Evolutionary conservation across 176 grass and related monocot species (phyloP).

Genomic region (Guadua angustifolia): DNA sequence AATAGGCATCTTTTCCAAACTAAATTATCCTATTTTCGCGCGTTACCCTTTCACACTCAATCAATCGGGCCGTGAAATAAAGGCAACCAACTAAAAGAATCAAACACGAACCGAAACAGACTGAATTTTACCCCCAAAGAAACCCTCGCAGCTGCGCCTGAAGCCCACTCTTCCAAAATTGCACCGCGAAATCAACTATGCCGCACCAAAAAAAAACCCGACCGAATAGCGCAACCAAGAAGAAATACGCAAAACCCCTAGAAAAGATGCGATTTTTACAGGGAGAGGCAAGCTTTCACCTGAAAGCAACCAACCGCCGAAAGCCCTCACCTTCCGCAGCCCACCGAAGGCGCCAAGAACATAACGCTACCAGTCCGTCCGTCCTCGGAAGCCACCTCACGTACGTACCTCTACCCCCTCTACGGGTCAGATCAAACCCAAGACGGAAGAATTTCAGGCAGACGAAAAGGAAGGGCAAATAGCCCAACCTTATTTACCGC

Average conservation of each 20-base stretch:
- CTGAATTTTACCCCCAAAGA: neutral
- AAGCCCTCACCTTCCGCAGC: conserved; percentile 45
- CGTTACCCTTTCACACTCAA: neutral
- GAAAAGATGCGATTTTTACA: conserved; percentile 37
- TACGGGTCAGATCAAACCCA: conserved; percentile 46
- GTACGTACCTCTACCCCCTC: neutral
- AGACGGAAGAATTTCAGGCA: conserved; percentile 37
- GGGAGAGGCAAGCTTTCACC: conserved; percentile 37
- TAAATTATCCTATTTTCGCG: neutral
- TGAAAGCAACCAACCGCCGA: conserved; percentile 41
- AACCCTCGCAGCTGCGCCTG: conserved; percentile 21
- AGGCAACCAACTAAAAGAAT: neutral
- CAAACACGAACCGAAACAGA: neutral
- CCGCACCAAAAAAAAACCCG: neutral
- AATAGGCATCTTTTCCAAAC: neutral
- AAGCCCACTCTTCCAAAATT: neutral
- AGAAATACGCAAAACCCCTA: conserved; percentile 29
- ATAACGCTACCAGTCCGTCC: neutral
- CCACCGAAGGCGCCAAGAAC: conserved; percentile 43
- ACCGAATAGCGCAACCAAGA: conserved; percentile 20
- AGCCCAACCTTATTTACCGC: conserved; percentile 33
- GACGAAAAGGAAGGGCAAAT: conserved; percentile 21
- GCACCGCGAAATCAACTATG: conserved; percentile 8
- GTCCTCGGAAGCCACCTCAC: conserved; percentile 17
- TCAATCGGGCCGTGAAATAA: neutral